phyloP scores from a whole-genome alignment of 225 moss, liverwort and hornwort species.

The Marchantia polymorpha region DNA sequence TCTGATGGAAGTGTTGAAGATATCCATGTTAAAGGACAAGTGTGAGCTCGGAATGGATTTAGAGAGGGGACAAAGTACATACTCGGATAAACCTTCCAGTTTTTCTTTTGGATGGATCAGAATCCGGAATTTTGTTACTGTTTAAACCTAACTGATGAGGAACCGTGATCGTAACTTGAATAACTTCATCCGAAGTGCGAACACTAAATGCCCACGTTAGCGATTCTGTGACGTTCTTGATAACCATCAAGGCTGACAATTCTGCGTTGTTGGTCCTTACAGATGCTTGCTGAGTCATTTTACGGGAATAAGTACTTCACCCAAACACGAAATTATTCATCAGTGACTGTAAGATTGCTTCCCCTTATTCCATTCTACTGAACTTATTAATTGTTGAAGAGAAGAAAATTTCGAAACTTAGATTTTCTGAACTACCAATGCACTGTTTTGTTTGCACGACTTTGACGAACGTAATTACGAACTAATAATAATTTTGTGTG shows the following conservation, averaged over 20 bases:
- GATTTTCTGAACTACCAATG: not conserved
- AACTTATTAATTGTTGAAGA: not conserved
- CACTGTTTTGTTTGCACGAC: not conserved
- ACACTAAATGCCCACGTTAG: not conserved
- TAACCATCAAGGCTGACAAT: not conserved
- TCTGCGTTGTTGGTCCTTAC: not conserved
- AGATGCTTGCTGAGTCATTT: not conserved
- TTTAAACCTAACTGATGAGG: not conserved
- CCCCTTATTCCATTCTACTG: not conserved
- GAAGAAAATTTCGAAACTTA: not conserved
- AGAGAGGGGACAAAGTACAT: not conserved
- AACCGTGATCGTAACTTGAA: not conserved
- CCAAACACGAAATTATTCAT: slow-evolving; percentile 4
- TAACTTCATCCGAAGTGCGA: not conserved
- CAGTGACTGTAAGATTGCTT: slow-evolving; percentile 2
- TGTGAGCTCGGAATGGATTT: not conserved
- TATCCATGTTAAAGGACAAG: not conserved
- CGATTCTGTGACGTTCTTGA: not conserved
- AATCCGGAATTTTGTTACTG: not conserved
- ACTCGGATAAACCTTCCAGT: not conserved
- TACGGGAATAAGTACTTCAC: not conserved
- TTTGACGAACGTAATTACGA: not conserved
- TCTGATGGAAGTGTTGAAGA: not conserved
- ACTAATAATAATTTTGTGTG: slow-evolving; percentile 4
- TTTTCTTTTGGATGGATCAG: not conserved